A percentile compares a stretch with the other conserved stretches of the same genome.
Evolutionary conservation across 176 grass and related monocot species (phyloP).

Genomic region (Tuctoria greenei): DNA sequence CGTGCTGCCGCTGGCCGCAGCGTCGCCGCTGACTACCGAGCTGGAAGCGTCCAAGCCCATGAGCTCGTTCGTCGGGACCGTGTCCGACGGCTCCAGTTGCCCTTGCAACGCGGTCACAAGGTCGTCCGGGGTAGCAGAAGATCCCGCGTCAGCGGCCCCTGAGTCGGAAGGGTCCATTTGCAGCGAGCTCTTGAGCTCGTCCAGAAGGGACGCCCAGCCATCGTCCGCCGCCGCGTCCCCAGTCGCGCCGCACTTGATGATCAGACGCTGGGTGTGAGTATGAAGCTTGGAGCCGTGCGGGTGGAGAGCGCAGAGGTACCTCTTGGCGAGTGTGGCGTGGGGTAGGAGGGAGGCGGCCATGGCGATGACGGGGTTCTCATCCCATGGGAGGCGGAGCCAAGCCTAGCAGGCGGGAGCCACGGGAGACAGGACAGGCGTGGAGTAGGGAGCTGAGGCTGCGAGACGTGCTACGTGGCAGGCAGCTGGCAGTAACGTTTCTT

Average conservation of each 20-base stretch:
- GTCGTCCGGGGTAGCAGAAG: neutral
- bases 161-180: slow-evolving; percentile 20
- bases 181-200: slow-evolving; percentile 39
- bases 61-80: neutral
- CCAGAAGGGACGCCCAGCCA: slow-evolving; percentile 18
- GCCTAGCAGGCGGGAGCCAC: neutral
- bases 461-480: slow-evolving; percentile 43
- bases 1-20: neutral
- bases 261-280: neutral
- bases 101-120: slow-evolving; percentile 15
- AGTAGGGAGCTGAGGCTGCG: slow-evolving; percentile 42
- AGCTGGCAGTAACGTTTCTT: slow-evolving; percentile 7
- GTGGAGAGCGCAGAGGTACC: slow-evolving; percentile 5
- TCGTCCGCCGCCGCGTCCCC: slow-evolving; percentile 19
- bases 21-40: neutral
- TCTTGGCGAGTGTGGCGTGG: slow-evolving; percentile 33
- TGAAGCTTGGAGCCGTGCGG: neutral
- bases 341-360: slow-evolving; percentile 52
- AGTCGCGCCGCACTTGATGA: slow-evolving; percentile 26
- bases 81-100: neutral
- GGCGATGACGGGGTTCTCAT: slow-evolving; percentile 40
- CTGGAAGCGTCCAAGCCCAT: neutral
- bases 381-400: slow-evolving; percentile 3
- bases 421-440: neutral
- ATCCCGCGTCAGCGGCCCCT: neutral